Evolutionary conservation across 257 asterid species (phyloP).

Genomic region (Lycium ferocissimum): DNA sequence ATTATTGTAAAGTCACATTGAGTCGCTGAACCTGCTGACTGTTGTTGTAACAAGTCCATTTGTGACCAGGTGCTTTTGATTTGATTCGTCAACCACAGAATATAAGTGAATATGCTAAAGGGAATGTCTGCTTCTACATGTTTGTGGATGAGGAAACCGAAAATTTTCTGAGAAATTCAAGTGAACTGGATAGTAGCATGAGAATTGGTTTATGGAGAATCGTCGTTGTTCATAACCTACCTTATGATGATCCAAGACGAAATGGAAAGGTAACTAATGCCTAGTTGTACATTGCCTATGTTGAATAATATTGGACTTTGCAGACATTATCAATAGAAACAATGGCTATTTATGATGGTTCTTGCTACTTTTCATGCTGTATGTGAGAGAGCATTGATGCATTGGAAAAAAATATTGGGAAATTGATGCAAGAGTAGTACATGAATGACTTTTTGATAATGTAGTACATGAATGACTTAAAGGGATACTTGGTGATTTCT

Average conservation of each 20-base stretch:
- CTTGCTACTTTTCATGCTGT: constrained; percentile 15
- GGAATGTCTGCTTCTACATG: constrained; percentile 81
- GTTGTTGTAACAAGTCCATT: constrained; percentile 42
- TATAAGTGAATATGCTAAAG: constrained; percentile 68
- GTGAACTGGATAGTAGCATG: constrained; percentile 65
- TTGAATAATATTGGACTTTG: neutral
- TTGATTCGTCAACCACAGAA: constrained; percentile 83
- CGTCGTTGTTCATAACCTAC: constrained; percentile 75
- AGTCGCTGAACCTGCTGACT: constrained; percentile 15
- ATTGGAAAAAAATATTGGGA: neutral
- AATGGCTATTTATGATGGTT: neutral
- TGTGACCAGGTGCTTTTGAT: constrained; percentile 82
- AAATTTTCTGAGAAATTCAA: constrained; percentile 57
- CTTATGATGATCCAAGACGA: constrained; percentile 89
- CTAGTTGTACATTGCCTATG: neutral
- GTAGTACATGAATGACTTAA: neutral
- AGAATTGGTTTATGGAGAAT: constrained; percentile 88
- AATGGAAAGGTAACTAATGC: constrained; percentile 77
- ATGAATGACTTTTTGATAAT: neutral
- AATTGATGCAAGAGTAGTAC: constrained; percentile 3
- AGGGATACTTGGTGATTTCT: constrained; percentile 4
- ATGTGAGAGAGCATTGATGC: constrained; percentile 20
- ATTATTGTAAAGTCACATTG: constrained; percentile 3
- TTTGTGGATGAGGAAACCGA: constrained; percentile 85
- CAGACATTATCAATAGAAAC: neutral